These are phyloP conservation scores for Begonia fuchsioides DNA, from an alignment of 306 rosid genomes.

Conservation along the genomic window DNA sequence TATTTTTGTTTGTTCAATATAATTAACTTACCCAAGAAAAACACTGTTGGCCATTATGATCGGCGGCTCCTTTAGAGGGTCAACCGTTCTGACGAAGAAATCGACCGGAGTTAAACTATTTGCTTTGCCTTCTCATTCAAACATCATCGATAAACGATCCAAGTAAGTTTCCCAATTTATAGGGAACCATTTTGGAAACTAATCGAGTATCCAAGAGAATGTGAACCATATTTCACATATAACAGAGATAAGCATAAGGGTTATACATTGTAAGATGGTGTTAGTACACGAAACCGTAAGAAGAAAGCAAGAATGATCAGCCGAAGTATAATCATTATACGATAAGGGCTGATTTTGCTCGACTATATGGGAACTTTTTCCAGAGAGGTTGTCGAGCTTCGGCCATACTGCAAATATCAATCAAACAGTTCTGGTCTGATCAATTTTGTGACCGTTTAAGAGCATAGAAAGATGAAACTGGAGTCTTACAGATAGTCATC, in stretches of 20 bases:
- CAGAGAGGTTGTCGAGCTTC: slow-evolving; percentile 84
- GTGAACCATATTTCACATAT: slow-evolving; percentile 88
- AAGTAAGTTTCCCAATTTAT: slow-evolving; percentile 64
- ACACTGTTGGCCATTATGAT: slow-evolving; percentile 76
- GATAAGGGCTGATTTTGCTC: slow-evolving; percentile 74
- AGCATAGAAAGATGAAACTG: background rate
- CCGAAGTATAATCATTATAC: slow-evolving; percentile 71
- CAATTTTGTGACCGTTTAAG: background rate
- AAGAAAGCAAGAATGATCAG: slow-evolving; percentile 56
- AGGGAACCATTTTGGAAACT: slow-evolving; percentile 89
- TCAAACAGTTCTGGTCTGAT: background rate
- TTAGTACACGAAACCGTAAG: slow-evolving; percentile 61
- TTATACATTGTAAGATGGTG: slow-evolving; percentile 67
- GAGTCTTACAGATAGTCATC: slow-evolving; percentile 50
- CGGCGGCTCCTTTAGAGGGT: slow-evolving; percentile 88
- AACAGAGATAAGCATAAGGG: slow-evolving; percentile 68
- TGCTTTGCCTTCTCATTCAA: slow-evolving; percentile 58
- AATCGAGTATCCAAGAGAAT: slow-evolving; percentile 77
- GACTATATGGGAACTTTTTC: slow-evolving; percentile 69
- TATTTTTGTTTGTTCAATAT: no score
- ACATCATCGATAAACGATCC: slow-evolving; percentile 67
- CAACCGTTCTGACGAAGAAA: slow-evolving; percentile 70
- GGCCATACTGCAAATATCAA: slow-evolving; percentile 29
- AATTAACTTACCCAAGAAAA: no score
- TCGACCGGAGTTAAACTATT: slow-evolving; percentile 45